Evolutionary conservation across 177 flowering plant species (phyloP), one percentile per base, ranked within the genome.

Genomic region (Telopea speciosissima): DNA sequence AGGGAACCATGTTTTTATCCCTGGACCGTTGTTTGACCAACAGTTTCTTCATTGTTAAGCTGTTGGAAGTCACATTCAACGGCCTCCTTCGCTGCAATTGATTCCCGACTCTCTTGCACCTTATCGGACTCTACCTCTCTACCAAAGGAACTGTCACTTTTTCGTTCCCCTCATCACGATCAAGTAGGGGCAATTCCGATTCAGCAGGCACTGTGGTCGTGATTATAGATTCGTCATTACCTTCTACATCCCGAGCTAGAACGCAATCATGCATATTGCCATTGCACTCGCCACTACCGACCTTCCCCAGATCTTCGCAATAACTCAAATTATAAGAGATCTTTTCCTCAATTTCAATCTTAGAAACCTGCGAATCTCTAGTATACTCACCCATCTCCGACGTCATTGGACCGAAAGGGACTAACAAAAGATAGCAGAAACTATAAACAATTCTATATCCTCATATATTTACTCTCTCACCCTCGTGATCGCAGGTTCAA

Each of bases 351-450:
- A 77, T 68, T 56, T 76, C 80, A 49, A 61, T 72, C 65, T 68
- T 66, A 8, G 59, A 58, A 44, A 33, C 73, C 71, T 60, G 75
- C 56, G 74, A 42, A 61, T 58, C 67, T 28, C 70, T 78, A 61
- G 33, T 62, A 17, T 45, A 40, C 31, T 56, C 75, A n/a, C 62
- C 81, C 56, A 33, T 70, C 61, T 76, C 81, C 42, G 72, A 83
- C 73, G 81, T 72, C 85, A 84, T 83, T 71, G 75, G 17, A 31
- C 36, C 42, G 9, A 73, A 78, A 17, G 61, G 52, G 62, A 62
- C 19, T 61, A 24, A 24, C 33, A 3, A 68, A 24, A 42, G 31
- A 25, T 42, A 31, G 67, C 54, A 31, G 40, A 49, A 49, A 72
- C 5, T 13, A 70, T 2, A 68, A 62, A 24, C 63, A 68, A 68